Percentiles rank a stretch among this genome's conserved stretches.
Conservation (phyloP, 2,329 filamentous ascomycete genomes). For the Dactylellina sp. region DNA sequence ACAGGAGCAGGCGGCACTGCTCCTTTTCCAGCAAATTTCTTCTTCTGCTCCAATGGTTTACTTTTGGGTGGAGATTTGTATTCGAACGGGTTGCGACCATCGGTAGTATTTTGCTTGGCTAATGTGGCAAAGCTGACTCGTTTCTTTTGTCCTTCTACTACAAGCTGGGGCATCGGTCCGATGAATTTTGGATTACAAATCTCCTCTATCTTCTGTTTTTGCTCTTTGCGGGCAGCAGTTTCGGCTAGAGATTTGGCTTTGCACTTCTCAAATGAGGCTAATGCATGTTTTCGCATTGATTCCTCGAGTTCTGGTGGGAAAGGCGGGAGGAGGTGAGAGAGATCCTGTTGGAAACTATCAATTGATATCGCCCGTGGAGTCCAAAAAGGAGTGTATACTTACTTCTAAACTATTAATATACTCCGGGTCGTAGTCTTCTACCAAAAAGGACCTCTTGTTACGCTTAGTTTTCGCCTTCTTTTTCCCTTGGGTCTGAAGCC, state of each 20-base stretch:
- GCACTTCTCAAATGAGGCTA: neutral
- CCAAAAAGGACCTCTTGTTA: neutral
- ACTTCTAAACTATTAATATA: slow-evolving; percentile 13
- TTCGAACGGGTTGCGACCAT: neutral
- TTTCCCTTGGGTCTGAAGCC: neutral
- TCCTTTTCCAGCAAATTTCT: neutral
- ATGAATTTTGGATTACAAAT: slow-evolving; percentile 22
- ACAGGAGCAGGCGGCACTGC: neutral
- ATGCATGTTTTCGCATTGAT: neutral
- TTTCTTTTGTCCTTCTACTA: slow-evolving; percentile 15
- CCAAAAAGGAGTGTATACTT: neutral
- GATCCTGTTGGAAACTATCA: neutral
- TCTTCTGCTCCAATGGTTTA: neutral
- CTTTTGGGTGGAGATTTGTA: neutral
- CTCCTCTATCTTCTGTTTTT: slow-evolving; percentile 23
- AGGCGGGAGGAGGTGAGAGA: slow-evolving; percentile 7
- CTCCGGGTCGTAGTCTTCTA: slow-evolving; percentile 1
- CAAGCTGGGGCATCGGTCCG: slow-evolving; percentile 19
- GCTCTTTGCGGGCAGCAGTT: neutral
- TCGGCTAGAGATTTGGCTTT: neutral
- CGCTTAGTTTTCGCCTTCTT: slow-evolving; percentile 4
- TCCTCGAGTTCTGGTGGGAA: slow-evolving; percentile 12
- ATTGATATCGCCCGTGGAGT: neutral
- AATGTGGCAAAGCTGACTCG: slow-evolving; percentile 10
- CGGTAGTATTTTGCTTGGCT: neutral